Base-by-base conservation (phyloP, 1,284 basidiomycete species). In the Austroboletus niveus region DNA sequence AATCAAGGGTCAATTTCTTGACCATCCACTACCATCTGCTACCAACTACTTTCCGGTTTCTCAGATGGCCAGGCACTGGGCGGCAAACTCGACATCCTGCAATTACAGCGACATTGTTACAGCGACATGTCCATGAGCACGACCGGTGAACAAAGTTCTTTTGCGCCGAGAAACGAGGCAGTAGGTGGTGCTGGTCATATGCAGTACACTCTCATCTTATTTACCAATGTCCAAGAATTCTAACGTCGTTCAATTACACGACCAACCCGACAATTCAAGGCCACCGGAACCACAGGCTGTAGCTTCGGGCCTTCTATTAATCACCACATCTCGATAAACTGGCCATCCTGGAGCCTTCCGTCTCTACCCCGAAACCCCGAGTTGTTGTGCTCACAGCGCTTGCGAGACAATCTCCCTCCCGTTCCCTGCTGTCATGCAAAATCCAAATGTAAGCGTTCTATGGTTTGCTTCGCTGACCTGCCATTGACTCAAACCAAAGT, bases 181-280 rank as follows among this genome's bases (percentile, higher is more conserved):
- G 63, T 66, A 29, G 51, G 61, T 49, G 14, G 17, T 17, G 17
- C 17, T 17, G 17, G 44, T 12, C 17, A 3, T 15, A 24, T 36
- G 39, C 14, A 24, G 32, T 11, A 35, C 31, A 7, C 4, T 15
- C 7, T 14, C 20, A 29, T 27, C n/a, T 49, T 39, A 39, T 51
- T 61, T 32, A 63, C 44, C 46, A 22, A 38, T n/a, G 27, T 34
- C 3, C 40, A 11, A 42, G 30, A 29, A 50, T 60, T 59, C 30
- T 20, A n/a, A 20, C 32, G 32, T 17, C 35, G 12, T 14, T 46
- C 63, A 36, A 45, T 30, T 35, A 5, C 42, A 30, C 34, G 56
- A 43, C 12, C 49, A 42, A 17, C 43, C 7, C 17, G 27, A 15
- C 14, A 45, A 12, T 45, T 27, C 31, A 27, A 45, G 29, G 30